A percentile compares a stretch with the other conserved stretches of the same genome.
Evolutionary conservation across 1,284 basidiomycete species (phyloP).

Genomic region (Earliella scabrosa): DNA sequence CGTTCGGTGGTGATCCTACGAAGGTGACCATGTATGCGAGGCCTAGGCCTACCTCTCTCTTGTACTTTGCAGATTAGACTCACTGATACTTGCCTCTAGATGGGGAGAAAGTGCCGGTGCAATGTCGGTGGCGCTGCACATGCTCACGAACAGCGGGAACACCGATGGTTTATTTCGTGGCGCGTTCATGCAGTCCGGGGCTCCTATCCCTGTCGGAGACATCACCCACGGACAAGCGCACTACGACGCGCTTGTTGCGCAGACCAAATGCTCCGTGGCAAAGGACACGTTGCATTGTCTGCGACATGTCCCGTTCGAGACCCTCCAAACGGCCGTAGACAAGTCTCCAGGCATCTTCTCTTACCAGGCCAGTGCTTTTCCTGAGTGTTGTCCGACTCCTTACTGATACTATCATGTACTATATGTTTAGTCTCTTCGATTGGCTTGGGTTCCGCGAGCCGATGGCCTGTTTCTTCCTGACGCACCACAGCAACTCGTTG

Average conservation of each 20-base stretch:
- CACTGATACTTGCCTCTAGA: not conserved
- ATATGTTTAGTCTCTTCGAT: conserved; percentile 22
- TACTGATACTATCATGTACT: not conserved
- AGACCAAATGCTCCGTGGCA: conserved; percentile 32
- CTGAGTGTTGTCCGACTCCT: not conserved
- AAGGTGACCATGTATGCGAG: conserved; percentile 32
- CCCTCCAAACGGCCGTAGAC: conserved; percentile 35
- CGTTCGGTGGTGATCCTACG: conserved; percentile 41
- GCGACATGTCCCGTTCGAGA: conserved; percentile 35
- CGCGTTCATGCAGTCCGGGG: conserved; percentile 38
- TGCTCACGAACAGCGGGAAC: not conserved
- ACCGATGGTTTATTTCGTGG: conserved; percentile 32
- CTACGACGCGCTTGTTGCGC: conserved; percentile 34
- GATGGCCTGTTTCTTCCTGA: conserved; percentile 41
- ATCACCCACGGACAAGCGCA: conserved; percentile 32
- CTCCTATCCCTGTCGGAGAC: conserved; percentile 32
- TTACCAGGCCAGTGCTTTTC: not conserved
- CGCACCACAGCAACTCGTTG: conserved; percentile 30
- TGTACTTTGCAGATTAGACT: too few relatives aligned
- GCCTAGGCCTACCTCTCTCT: not conserved
- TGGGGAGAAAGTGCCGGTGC: conserved; percentile 1
- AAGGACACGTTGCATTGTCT: conserved; percentile 45
- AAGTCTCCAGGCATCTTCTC: conserved; percentile 29
- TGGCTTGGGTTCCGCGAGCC: conserved; percentile 39
- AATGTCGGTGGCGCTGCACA: not conserved